A percentile compares a stretch with the other conserved stretches of the same genome.
Conservation (phyloP, 2,329 filamentous ascomycete species). For the Pyricularia sp. region DNA sequence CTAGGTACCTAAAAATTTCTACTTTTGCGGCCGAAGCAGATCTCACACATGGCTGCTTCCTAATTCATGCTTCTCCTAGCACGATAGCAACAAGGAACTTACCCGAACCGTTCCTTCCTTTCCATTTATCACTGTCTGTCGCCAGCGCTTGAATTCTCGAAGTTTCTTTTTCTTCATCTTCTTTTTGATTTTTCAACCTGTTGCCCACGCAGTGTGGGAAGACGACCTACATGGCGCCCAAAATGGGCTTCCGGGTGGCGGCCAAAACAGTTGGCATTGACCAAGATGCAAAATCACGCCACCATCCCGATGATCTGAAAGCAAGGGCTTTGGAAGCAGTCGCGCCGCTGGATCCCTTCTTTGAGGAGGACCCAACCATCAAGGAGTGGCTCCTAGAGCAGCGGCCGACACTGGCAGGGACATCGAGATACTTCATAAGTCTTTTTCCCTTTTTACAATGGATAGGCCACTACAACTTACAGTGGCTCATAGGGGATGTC, state of each 20-base stretch:
- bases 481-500: slow-evolving; percentile 3
- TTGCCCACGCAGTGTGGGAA: neutral
- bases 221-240: neutral
- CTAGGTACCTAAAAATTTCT: too few species aligned
- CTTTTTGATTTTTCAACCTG: neutral
- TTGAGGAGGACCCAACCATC: slow-evolving; percentile 29
- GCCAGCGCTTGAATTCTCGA: neutral
- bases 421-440: slow-evolving; percentile 22
- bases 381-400: slow-evolving; percentile 26
- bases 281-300: neutral
- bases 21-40: neutral
- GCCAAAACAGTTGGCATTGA: neutral
- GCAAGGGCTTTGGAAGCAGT: neutral
- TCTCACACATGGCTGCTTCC: neutral
- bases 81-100: neutral
- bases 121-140: neutral
- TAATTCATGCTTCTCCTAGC: neutral
- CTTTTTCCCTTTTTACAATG: slow-evolving; percentile 36
- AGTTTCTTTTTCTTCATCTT: neutral
- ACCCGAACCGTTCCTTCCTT: neutral
- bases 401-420: slow-evolving; percentile 17
- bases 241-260: neutral
- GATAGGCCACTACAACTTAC: slow-evolving; percentile 17
- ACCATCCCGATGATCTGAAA: neutral
- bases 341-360: slow-evolving; percentile 12